Percentiles rank a stretch among this genome's conserved stretches.
Evolutionary conservation across 192 early-diverging fungal species (phyloP).

Genomic region (Gryganskiella cystojenkinii): DNA sequence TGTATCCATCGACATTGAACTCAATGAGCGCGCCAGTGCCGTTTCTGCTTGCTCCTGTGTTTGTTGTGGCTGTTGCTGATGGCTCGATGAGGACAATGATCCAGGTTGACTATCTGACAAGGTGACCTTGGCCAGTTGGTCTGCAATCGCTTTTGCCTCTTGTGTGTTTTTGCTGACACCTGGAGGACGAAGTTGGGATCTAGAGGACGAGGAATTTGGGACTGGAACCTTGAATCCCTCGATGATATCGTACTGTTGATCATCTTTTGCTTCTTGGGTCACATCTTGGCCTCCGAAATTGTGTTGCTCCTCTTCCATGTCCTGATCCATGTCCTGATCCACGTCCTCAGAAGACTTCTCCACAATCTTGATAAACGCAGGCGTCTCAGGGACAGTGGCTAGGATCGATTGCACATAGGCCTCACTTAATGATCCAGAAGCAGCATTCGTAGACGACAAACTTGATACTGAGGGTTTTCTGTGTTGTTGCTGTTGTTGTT

Average conservation of each 20-base stretch:
- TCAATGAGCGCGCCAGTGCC: too few species aligned
- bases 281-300: conserved; percentile 8
- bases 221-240: conserved; percentile 37
- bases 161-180: not conserved
- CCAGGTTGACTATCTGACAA: too few species aligned
- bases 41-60: too few species aligned
- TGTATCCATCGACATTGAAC: conserved; percentile 34
- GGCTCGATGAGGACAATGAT: too few species aligned
- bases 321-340: conserved; percentile 16
- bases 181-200: not conserved
- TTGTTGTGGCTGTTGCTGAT: too few species aligned
- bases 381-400: conserved; percentile 33
- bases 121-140: conserved; percentile 11
- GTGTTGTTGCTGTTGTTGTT: not conserved
- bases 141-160: conserved; percentile 7
- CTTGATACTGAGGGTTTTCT: too few species aligned
- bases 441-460: too few species aligned
- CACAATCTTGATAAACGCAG: conserved; percentile 45
- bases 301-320: too few species aligned
- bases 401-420: conserved; percentile 41
- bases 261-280: not conserved
- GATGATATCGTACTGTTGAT: conserved; percentile 15
- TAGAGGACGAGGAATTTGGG: not conserved
- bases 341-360: conserved; percentile 21
- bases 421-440: conserved; percentile 4